These are phyloP conservation scores for Aspergillus aculeatinus DNA, from an alignment of 2,329 filamentous ascomycete genomes.

Conservation along the genomic window DNA sequence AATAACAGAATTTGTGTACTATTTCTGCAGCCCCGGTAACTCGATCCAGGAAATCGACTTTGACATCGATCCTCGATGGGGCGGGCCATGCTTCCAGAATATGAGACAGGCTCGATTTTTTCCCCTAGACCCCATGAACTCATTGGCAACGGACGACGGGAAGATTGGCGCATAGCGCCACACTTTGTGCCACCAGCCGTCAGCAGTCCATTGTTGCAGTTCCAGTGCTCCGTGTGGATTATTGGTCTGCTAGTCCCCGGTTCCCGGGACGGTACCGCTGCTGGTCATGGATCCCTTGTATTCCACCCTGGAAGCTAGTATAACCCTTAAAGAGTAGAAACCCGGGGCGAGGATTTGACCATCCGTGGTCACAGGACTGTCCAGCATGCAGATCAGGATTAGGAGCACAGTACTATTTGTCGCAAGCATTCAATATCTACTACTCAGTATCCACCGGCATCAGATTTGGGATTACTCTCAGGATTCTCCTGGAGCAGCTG, in stretches of 20 bases:
- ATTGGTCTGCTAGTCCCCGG: not conserved
- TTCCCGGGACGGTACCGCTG: not conserved
- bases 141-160: conserved; percentile 16
- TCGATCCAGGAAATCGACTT: conserved; percentile 14
- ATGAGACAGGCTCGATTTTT: conserved; percentile 14
- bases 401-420: conserved; percentile 1
- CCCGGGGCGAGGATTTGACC: conserved; percentile 16
- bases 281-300: not conserved
- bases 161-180: conserved; percentile 21
- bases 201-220: conserved; percentile 17
- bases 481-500: not conserved
- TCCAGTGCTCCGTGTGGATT: conserved; percentile 7
- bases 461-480: conserved; percentile 17
- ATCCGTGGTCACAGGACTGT: conserved; percentile 7
- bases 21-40: conserved; percentile 14
- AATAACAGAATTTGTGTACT: conserved; percentile 4
- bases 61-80: conserved; percentile 3
- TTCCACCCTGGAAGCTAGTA: conserved; percentile 14
- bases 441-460: conserved; percentile 6
- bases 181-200: conserved; percentile 11
- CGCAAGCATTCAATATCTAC: conserved; percentile 11
- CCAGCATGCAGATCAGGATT: conserved; percentile 8
- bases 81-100: conserved; percentile 1
- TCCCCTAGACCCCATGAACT: not conserved
- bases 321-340: conserved; percentile 15